Evolutionary conservation across 768 basidiomycete genomes (phyloP).

Genomic region (Ramaria sp.): DNA sequence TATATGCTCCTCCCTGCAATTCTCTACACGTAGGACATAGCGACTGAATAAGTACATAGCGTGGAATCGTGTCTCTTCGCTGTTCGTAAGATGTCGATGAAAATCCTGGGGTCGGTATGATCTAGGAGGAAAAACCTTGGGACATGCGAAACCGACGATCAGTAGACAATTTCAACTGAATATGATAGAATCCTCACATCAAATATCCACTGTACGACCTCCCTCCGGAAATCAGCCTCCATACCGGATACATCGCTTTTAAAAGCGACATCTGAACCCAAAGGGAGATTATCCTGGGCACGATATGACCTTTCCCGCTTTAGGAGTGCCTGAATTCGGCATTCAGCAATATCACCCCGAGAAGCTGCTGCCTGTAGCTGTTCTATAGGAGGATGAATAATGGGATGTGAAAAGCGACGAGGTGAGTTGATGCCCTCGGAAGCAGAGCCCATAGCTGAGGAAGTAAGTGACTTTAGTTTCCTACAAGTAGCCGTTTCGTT

Average conservation of each 20-base stretch:
- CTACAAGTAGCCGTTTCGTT: background rate
- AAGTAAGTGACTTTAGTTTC: background rate
- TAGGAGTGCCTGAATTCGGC: conserved; percentile 29
- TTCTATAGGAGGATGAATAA: conserved; percentile 41
- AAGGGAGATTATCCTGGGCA: conserved; percentile 24
- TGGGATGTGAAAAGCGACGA: conserved; percentile 20
- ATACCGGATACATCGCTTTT: conserved; percentile 20
- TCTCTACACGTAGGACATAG: conserved; percentile 36
- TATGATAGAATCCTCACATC: conserved; percentile 22
- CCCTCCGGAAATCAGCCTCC: conserved; percentile 22
- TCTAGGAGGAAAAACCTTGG: conserved; percentile 1
- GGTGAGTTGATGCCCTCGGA: background rate
- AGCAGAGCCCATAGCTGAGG: background rate
- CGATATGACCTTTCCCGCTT: conserved; percentile 29
- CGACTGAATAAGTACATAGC: conserved; percentile 49
- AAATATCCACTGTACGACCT: conserved; percentile 35
- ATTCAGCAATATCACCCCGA: conserved; percentile 32
- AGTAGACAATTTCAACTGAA: background rate
- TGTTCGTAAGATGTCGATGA: conserved; percentile 33
- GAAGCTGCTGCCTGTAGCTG: conserved; percentile 23
- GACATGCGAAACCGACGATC: background rate
- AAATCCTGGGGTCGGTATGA: background rate
- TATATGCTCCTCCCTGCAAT: background rate
- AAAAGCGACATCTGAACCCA: conserved; percentile 5
- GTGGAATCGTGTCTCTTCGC: conserved; percentile 53